Evolutionary conservation across 1,139 yeast species (phyloP), one percentile per base, ranked within the genome.

Genomic region (Hyphopichia buzzinii): DNA sequence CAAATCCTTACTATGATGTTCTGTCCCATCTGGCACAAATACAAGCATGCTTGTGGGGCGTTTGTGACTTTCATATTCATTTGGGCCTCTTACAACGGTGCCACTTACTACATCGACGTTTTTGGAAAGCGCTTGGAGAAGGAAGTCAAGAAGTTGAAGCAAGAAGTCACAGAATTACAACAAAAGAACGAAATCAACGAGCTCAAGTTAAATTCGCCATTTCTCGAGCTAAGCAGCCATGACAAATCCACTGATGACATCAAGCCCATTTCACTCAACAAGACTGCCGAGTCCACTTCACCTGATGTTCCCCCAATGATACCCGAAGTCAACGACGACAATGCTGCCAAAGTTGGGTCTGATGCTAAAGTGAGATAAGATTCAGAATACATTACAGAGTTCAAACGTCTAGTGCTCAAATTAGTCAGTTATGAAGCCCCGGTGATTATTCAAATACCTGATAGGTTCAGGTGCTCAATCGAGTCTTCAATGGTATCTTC

Each of bases 61-160:
- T 90, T 89, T 55, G 74, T 92, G 42, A 60, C 79, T 3, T 70
- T 75, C 38, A 87, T 92, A 19, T 88, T 89, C 50, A 60, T 81
- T 26, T 76, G 81, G 63, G 95, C 97, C 2, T 73, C 89, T 34
- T 87, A 84, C 58, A 90, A 92, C 49, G 98, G 98, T 24, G 97
- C 97, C 2, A 87, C 96, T 1, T 92, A 87, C 55, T 92, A 92
- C 55, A 74, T 92, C 40, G 97, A 92, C 54, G 84, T 84, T 30
- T 92, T 90, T 62, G 97, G 95, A 40, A 85, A 83, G 54, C 73
- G 88, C 51, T 81, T 85, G 60, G 95, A 82, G 53, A 87, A 84
- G 51, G 96, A 92, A 56, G 87, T 90, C 28, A 64, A 69, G 23
- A 76, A 77, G 52, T 68, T 92, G 50, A 85, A 81, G 55, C 60